Conservation (phyloP, 2,329 filamentous ascomycete species). For the Aquanectria penicillioides region DNA sequence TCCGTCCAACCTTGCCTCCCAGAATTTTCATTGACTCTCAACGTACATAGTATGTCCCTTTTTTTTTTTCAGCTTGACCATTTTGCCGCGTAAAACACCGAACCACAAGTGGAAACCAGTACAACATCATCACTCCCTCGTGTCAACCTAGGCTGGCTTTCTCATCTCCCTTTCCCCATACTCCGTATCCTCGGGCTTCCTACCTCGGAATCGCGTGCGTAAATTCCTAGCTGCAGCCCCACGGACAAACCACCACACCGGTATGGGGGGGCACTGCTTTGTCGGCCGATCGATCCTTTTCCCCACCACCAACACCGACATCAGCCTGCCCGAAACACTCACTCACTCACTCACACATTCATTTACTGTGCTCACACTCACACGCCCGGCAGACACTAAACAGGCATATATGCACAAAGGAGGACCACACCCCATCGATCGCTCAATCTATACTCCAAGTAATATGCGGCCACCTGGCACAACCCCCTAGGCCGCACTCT, state of each 20-base stretch:
- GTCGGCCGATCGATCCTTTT: conserved; percentile 40
- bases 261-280: conserved; percentile 21
- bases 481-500: conserved; percentile 13
- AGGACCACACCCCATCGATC: conserved; percentile 2
- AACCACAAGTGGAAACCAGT: no score
- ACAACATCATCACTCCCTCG: no score
- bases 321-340: conserved; percentile 3
- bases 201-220: neutral
- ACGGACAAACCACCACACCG: conserved; percentile 12
- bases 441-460: neutral
- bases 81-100: no score
- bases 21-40: no score
- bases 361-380: no score
- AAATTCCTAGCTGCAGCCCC: neutral
- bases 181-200: neutral
- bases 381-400: neutral
- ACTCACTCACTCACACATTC: no score
- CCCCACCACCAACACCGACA: conserved; percentile 30
- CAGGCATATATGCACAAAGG: conserved; percentile 8
- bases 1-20: neutral
- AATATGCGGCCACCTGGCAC: neutral
- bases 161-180: neutral
- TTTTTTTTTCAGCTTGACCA: no score
- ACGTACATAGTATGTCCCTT: no score
- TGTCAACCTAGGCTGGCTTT: no score